Evolutionary conservation across 495 filamentous ascomycete species (phyloP).

Genomic region (Thozetella sp.): DNA sequence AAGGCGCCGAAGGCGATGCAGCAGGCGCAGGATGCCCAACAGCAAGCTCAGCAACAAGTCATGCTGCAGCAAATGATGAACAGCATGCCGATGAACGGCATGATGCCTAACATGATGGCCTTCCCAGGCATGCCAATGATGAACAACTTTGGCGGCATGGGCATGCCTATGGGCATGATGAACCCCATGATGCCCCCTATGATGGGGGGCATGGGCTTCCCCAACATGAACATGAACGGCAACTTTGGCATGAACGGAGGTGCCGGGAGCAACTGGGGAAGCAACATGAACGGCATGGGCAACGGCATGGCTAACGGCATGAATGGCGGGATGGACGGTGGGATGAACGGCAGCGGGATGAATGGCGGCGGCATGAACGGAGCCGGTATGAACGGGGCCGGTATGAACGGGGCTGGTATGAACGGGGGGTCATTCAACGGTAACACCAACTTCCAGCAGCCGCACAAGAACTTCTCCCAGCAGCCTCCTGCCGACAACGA

Average conservation of each 20-base stretch:
- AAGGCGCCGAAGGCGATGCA: slow-evolving; percentile 64
- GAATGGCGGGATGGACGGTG: slow-evolving; percentile 23
- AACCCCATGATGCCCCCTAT: slow-evolving; percentile 52
- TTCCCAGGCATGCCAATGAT: slow-evolving; percentile 42
- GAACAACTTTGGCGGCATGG: slow-evolving; percentile 19
- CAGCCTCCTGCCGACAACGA: slow-evolving; percentile 80
- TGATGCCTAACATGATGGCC: slow-evolving; percentile 39
- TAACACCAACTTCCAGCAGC: slow-evolving; percentile 38
- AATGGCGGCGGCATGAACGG: slow-evolving; percentile 8
- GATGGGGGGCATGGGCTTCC: slow-evolving; percentile 51
- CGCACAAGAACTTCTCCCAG: slow-evolving; percentile 53
- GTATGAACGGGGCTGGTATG: slow-evolving; percentile 51
- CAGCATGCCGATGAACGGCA: slow-evolving; percentile 26
- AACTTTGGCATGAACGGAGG: slow-evolving; percentile 45
- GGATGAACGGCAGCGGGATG: slow-evolving; percentile 27
- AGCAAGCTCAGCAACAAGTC: slow-evolving; percentile 29
- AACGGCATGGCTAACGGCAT: slow-evolving; percentile 53
- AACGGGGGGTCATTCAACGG: slow-evolving; percentile 31
- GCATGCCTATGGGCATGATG: slow-evolving; percentile 37
- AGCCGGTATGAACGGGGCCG: slow-evolving; percentile 15
- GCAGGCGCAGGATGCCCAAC: slow-evolving; percentile 35
- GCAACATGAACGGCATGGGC: slow-evolving; percentile 49
- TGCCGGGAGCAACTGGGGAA: slow-evolving; percentile 21
- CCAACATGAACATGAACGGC: slow-evolving; percentile 51
- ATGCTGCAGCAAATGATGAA: slow-evolving; percentile 39